Evolutionary conservation across 495 filamentous ascomycete species (phyloP), one percentile per base, ranked within the genome.

Genomic region (Penicillium cataractarum): DNA sequence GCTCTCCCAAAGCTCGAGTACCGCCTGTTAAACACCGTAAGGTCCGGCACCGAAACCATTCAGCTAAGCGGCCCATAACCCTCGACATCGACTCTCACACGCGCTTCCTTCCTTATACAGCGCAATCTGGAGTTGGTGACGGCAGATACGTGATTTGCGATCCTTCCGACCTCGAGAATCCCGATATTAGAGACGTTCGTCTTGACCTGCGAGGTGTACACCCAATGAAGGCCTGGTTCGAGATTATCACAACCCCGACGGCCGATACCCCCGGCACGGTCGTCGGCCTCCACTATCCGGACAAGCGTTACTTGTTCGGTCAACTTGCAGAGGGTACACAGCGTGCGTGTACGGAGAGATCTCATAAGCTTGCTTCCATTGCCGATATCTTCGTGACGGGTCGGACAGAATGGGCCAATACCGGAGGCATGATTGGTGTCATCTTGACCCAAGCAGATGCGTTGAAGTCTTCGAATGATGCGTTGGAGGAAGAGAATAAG

Each of bases 281-380:
- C 19, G 66, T 98, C 27, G 51, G 90, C 31, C 81, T 98, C 10
- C 84, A 92, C 69, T 93, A 92, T 69, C 89, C 92, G 56, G 80
- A 86, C 54, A 87, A 88, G 70, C 86, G 92, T 48, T 99, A 98
- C 72, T 55, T 98, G n/a, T 88, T 99, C 67, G 95, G 95, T 8
- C 88, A 91, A 70, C 67, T 93, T 10, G 78, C 87, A 12, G 96
- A 98, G 74, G 95, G 95, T 6, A 86, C 89, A 12, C 94, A 97
- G 77, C 86, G 95, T n/a, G 84, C 87, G 56, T 77, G 86, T 54
- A 75, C 81, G 5, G 89, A 97, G 73, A 81, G 86, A 54, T 89
- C 85, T 44, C 55, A 85, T 0, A 76, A 79, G 40, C 60, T 93
- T 53, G 63, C 68, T 4, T 89, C 88, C 70, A 74, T 93, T 7